Evolutionary conservation across 78 protist species (phyloP), one percentile per base, ranked within the genome.

Genomic region (Monocercomonoides exilis): DNA sequence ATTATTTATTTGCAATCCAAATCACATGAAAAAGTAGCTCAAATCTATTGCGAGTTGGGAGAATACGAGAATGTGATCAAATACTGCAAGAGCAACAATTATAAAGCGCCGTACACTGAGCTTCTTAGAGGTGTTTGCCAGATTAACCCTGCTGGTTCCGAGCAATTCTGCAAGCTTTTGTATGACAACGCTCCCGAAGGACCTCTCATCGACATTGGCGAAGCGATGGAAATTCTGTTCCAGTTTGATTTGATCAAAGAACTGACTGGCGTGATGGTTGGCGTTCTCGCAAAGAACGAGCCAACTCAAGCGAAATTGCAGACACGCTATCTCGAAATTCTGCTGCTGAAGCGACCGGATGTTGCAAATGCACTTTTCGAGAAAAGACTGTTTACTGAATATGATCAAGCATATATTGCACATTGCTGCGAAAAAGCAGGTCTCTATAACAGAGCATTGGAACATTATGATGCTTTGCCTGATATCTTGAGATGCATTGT

Each of bases 311-410:
- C 93, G 21, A 84, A 86, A 41, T 94, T 96, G 41, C 99, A 98
- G 92, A 98, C 99, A 33, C 90, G 94, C 32, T 92, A 97, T 21
- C 91, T 98, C 46, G 99, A 96, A 87, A 92, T 97, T 89, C 97
- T 97, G 87, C 90, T 98, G 54, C 42, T 91, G 87, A 85, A 88
- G 3, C 91, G 94, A 38, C 85, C 92, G 42, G 84, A 84, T 64
- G 99, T 96, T n/a, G 98, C 99, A 54, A 97, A 96, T 82, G 94
- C 95, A 46, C 96, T 98, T 80, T 84, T 98, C 92, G 97, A 92
- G 41, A 89, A 92, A 81, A 81, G 87, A 36, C 89, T 88, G 92
- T 93, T 94, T 93, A 45, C 94, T 3, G 97, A 98, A 93, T 98
- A 94, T 92, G 98, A 98, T 93, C 54, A 87, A 46, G 34, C 46